Evolutionary conservation across 305 asterid species (phyloP), one percentile per base, ranked within the genome.

Genomic region (Ilex paraguariensis): DNA sequence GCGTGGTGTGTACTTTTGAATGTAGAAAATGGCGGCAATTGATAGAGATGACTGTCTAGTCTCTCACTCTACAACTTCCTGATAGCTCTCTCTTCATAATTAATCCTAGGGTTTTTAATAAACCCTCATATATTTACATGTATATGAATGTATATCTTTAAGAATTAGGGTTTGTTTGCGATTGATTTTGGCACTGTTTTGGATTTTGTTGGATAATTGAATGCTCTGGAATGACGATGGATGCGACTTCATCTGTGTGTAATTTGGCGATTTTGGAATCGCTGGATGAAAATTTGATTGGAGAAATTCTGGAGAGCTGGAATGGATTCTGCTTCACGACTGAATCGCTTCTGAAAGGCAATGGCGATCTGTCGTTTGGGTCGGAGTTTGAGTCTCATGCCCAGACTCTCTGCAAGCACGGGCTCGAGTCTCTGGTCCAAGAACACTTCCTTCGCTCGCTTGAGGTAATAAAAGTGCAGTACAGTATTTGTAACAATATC

Each of bases 401-500:
- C 69, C 88, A 71, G 51, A 74, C 57, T 62, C 83, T 92, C 10
- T 82, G 85, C 73, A 61, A 68, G 53, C 73, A 48, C 32, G 98
- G 94, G 44, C 91, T 92, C n/a, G 72, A 84, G 52, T 75, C 93
- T 63, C 84, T 92, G 8, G 71, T 87, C 42, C 67, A 78, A 48
- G 87, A 89, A 40, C 96, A 87, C 70, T 87, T 92, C 70, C 81
- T 92, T 70, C 63, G 81, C 66, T 73, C 85, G 3, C 32, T 87
- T 59, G 86, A 92, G 98, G 97, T 89, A 56, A 36, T 36, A 36
- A 5, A 3, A 36, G 7, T 36, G 7, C 42, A 36, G 6, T 36
- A 36, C 42, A 5, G 6, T 36, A 4, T 36, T 36, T 36, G 0
- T 36, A 36, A 8, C 7, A 36, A 5, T 8, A 36, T 36, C 1